Conservation (phyloP, 148 eudicot species). For the Bassia scoparia region DNA sequence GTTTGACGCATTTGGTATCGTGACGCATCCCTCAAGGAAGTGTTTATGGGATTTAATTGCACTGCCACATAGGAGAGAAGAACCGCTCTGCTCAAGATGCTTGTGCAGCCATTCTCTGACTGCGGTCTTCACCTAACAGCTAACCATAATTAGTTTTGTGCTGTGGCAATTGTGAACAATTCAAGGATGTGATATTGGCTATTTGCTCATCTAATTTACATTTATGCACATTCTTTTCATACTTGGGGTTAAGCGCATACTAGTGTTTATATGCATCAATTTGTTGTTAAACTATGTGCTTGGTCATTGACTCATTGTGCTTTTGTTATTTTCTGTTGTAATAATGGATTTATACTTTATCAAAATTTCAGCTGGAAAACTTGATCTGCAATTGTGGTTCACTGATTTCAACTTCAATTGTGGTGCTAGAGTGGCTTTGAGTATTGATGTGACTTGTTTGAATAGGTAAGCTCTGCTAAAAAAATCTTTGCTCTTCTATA, state of each 20-base stretch:
- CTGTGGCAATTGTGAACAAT: no score
- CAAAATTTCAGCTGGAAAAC: slow-evolving; percentile 58
- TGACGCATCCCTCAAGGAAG: no score
- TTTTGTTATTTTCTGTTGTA: not conserved
- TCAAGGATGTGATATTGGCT: no score
- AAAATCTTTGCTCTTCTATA: not conserved
- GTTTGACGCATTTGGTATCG: no score
- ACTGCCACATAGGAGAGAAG: no score
- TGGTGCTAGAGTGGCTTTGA: slow-evolving; percentile 50
- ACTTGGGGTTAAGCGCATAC: not conserved
- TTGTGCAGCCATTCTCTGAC: no score
- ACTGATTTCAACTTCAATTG: slow-evolving; percentile 43
- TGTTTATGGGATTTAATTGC: no score
- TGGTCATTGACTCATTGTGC: not conserved
- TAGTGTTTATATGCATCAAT: not conserved
- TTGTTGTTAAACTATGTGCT: not conserved
- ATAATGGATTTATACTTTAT: not conserved
- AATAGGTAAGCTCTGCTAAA: slow-evolving; percentile 43
- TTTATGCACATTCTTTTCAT: not conserved
- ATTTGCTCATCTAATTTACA: no score
- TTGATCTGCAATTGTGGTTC: slow-evolving; percentile 62
- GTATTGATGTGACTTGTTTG: slow-evolving; percentile 63
- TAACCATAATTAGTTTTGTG: no score
- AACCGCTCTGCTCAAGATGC: no score
- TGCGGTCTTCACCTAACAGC: no score